A percentile compares a stretch with the other conserved stretches of the same genome.
These are phyloP conservation scores for Lolium multiflorum DNA, from an alignment of 176 grass and related monocot genomes.

Conservation along the genomic window DNA sequence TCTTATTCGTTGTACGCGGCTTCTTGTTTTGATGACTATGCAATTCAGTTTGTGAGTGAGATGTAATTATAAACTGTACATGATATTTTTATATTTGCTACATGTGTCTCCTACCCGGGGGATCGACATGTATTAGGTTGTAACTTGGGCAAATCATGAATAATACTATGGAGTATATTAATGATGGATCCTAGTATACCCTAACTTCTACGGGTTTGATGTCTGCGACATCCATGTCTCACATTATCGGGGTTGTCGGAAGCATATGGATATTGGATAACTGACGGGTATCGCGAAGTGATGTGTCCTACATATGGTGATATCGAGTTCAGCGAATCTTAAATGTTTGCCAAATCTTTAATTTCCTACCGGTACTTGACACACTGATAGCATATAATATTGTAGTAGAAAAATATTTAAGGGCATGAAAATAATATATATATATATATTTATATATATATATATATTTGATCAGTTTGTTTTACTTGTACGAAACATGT, in stretches of 20 bases:
- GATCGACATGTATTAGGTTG: neutral
- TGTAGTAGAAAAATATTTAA: neutral
- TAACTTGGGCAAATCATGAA: neutral
- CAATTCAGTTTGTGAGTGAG: neutral
- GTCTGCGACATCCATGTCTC: neutral
- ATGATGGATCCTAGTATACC: neutral
- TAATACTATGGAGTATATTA: neutral
- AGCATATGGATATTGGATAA: neutral
- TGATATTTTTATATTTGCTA: neutral
- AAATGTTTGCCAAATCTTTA: neutral
- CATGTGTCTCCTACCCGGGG: neutral
- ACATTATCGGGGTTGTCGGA: neutral
- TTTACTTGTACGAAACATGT: neutral
- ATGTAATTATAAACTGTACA: neutral
- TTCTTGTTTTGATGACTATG: constrained; percentile 19
- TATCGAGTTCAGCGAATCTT: neutral
- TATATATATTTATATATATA: neutral
- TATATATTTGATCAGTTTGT: neutral
- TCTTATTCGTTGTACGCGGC: neutral
- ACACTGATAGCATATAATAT: neutral
- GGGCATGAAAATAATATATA: neutral
- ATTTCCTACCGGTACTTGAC: neutral
- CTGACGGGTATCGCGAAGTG: neutral
- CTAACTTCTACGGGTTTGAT: neutral
- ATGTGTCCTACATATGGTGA: neutral